A percentile compares a stretch with the other conserved stretches of the same genome.
phyloP scores from a whole-genome alignment of 2,329 filamentous ascomycete genomes.

The Tolypocladium guangdongense region DNA sequence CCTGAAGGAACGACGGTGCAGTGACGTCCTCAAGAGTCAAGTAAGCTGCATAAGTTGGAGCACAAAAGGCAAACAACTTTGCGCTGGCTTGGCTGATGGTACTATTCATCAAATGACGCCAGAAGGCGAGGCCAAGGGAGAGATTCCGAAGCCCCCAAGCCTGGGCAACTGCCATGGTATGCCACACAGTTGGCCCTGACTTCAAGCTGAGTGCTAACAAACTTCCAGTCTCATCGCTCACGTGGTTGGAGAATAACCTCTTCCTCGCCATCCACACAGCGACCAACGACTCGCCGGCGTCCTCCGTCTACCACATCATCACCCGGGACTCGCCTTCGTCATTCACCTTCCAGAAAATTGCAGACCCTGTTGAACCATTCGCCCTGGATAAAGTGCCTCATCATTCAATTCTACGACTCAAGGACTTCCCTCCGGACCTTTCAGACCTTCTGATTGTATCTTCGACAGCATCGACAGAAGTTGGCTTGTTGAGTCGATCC shows the following conservation, averaged over 20 bases:
- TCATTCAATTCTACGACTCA: slow-evolving; percentile 67
- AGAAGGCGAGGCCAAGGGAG: slow-evolving; percentile 63
- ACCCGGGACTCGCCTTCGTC: slow-evolving; percentile 48
- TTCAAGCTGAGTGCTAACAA: not conserved
- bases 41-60: slow-evolving; percentile 89
- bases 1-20: slow-evolving; percentile 56
- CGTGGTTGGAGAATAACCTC: slow-evolving; percentile 80
- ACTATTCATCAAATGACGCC: slow-evolving; percentile 74
- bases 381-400: slow-evolving; percentile 57
- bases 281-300: slow-evolving; percentile 43
- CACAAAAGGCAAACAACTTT: slow-evolving; percentile 80
- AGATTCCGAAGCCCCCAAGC: slow-evolving; percentile 66
- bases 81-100: slow-evolving; percentile 76
- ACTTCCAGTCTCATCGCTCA: slow-evolving; percentile 58
- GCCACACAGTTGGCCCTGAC: slow-evolving; percentile 13
- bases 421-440: slow-evolving; percentile 69
- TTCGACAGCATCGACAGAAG: slow-evolving; percentile 68
- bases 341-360: slow-evolving; percentile 65
- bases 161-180: slow-evolving; percentile 58
- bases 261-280: slow-evolving; percentile 75
- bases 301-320: slow-evolving; percentile 71
- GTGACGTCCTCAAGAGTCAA: slow-evolving; percentile 54
- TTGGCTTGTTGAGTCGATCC: slow-evolving; percentile 68
- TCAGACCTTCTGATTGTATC: slow-evolving; percentile 73
- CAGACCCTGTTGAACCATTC: slow-evolving; percentile 65